Evolutionary conservation across 345 rosid species (phyloP).

Genomic region (Citrus inodora): DNA sequence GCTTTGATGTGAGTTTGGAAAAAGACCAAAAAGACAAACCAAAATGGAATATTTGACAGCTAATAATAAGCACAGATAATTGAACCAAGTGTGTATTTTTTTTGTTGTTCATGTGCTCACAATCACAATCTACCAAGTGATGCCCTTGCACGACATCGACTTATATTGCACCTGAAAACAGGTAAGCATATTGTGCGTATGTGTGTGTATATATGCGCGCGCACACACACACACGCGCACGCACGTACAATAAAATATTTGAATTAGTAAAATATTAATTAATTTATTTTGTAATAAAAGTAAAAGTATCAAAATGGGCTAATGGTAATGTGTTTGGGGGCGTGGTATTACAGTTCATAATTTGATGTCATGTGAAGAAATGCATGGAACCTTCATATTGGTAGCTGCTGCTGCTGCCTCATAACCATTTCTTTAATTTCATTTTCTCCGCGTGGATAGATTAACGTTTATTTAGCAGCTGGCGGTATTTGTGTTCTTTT

Average conservation of each 20-base stretch:
- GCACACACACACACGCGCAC: rapidly evolving
- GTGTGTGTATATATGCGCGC: too few relatives aligned
- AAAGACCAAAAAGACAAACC: too few relatives aligned
- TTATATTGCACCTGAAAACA: too few relatives aligned
- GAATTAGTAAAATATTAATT: slow-evolving; percentile 13
- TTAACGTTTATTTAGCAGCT: too few relatives aligned
- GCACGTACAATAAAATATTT: not conserved
- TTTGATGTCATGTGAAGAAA: not conserved
- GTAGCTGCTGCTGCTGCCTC: too few relatives aligned
- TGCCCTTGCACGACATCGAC: too few relatives aligned
- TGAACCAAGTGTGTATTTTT: not conserved
- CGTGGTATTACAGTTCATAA: not conserved
- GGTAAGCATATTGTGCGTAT: not conserved
- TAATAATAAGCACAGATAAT: too few relatives aligned
- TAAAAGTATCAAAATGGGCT: not conserved
- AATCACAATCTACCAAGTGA: too few relatives aligned
- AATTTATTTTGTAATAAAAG: not conserved
- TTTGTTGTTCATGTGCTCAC: too few relatives aligned
- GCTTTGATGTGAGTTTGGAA: too few relatives aligned
- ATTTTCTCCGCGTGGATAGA: not conserved
- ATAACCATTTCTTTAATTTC: too few relatives aligned
- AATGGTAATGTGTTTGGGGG: not conserved
- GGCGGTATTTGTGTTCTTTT: too few relatives aligned
- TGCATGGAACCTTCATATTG: not conserved
- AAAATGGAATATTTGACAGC: not conserved